Conservation (phyloP, 164 flowering plant genomes). For the Chloranthus sessilifolius region DNA sequence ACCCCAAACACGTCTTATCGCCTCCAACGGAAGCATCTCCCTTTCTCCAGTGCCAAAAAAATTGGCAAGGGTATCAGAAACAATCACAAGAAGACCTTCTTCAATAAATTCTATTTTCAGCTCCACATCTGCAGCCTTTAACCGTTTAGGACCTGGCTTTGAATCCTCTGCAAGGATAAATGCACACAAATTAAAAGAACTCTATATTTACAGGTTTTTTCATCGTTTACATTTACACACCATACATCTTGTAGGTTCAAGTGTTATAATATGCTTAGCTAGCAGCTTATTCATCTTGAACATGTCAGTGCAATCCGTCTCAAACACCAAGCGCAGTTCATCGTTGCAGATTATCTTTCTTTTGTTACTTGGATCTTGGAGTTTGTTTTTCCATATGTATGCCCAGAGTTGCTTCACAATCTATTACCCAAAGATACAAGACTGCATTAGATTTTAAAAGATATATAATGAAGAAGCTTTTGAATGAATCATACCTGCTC, state of each 20-base stretch:
- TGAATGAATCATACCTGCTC: no score
- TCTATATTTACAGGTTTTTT: no score
- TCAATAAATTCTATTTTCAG: conserved; percentile 31
- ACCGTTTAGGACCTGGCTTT: conserved; percentile 40
- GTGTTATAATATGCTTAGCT: conserved; percentile 49
- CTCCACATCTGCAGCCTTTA: conserved; percentile 37
- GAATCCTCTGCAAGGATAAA: conserved; percentile 46
- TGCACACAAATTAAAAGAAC: no score
- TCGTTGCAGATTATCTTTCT: conserved; percentile 88
- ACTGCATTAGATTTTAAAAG: no score
- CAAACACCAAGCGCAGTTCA: conserved; percentile 71
- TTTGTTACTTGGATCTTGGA: conserved; percentile 91
- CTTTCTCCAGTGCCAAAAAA: conserved; percentile 61
- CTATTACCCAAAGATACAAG: no score
- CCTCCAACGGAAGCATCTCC: conserved; percentile 67
- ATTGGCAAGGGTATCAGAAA: conserved; percentile 75
- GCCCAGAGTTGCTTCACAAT: conserved; percentile 96
- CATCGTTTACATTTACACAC: neutral
- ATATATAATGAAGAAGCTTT: no score
- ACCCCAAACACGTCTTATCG: conserved; percentile 54
- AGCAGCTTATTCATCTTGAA: conserved; percentile 64
- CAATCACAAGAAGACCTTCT: conserved; percentile 38
- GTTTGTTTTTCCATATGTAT: conserved; percentile 79
- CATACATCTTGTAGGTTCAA: conserved; percentile 56
- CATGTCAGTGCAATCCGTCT: conserved; percentile 91